Evolutionary conservation across 2,329 filamentous ascomycete genomes (phyloP).

Genomic region (Phyllachora maydis): DNA sequence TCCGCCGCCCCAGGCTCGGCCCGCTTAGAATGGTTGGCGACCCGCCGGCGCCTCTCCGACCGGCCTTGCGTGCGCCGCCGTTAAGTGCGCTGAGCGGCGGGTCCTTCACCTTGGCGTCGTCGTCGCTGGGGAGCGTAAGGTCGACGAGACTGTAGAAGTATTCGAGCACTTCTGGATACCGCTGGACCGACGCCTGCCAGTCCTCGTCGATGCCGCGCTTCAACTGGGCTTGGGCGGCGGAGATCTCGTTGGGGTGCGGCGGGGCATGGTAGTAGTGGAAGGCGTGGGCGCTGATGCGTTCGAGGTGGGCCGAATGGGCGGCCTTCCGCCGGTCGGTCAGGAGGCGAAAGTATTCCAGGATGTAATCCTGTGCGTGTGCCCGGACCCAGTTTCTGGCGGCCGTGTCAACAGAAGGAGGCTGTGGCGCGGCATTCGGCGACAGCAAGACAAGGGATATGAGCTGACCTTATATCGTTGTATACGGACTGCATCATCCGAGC

Average conservation of each 20-base stretch:
- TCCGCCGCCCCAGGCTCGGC: slow-evolving; percentile 14
- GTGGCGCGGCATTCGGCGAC: not conserved
- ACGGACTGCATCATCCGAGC: slow-evolving; percentile 39
- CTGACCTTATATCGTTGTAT: slow-evolving; percentile 42
- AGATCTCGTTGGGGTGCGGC: slow-evolving; percentile 40
- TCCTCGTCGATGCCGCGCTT: slow-evolving; percentile 62
- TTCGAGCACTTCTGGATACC: slow-evolving; percentile 64
- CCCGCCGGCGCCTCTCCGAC: slow-evolving; percentile 16
- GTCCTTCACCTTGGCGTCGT: slow-evolving; percentile 35
- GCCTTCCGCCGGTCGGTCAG: slow-evolving; percentile 40
- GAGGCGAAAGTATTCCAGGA: slow-evolving; percentile 41
- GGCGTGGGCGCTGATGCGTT: slow-evolving; percentile 31
- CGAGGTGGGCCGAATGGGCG: slow-evolving; percentile 31
- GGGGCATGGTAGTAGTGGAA: slow-evolving; percentile 34
- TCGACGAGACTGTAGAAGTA: slow-evolving; percentile 59
- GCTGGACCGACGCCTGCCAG: slow-evolving; percentile 54
- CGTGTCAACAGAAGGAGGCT: slow-evolving; percentile 2
- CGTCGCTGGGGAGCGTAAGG: slow-evolving; percentile 40
- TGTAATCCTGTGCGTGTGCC: slow-evolving; percentile 44
- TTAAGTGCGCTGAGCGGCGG: slow-evolving; percentile 34
- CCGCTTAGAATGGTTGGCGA: slow-evolving; percentile 15
- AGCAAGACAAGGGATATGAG: slow-evolving; percentile 2
- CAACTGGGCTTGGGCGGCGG: slow-evolving; percentile 40
- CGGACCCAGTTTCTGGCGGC: slow-evolving; percentile 37
- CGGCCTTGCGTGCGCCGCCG: slow-evolving; percentile 23